phyloP scores from a whole-genome alignment of 2,329 filamentous ascomycete species.

The Venturia effusa region DNA sequence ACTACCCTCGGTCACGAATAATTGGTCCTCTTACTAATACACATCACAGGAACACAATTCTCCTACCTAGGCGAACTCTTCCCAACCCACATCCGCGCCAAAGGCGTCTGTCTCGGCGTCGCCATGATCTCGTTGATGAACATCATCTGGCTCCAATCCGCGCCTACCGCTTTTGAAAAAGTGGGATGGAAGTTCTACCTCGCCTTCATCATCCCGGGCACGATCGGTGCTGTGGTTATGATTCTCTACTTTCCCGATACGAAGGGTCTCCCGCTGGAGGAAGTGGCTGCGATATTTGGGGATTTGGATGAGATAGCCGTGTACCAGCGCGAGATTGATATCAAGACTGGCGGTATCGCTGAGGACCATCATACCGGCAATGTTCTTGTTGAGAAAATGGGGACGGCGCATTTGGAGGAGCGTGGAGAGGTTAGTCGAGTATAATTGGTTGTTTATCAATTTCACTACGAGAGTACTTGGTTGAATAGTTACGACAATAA shows the following conservation, averaged over 20 bases:
- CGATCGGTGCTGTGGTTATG: constrained; percentile 12
- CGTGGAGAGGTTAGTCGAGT: too few relatives aligned
- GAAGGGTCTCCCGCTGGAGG: background rate
- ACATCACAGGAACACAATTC: background rate
- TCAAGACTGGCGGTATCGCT: constrained; percentile 3
- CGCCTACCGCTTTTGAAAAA: constrained; percentile 16
- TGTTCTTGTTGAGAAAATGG: background rate
- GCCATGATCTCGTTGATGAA: constrained; percentile 18
- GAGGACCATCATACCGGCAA: background rate
- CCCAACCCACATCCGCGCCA: constrained; percentile 9
- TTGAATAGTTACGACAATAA: too few relatives aligned
- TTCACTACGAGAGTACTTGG: too few relatives aligned
- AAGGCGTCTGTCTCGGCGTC: constrained; percentile 15
- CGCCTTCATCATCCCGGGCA: constrained; percentile 17
- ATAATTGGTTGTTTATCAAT: too few relatives aligned
- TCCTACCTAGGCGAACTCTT: constrained; percentile 8
- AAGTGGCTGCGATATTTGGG: constrained; percentile 15
- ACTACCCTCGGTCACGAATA: background rate
- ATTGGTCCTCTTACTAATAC: background rate
- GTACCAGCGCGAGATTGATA: constrained; percentile 16
- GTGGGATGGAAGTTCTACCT: constrained; percentile 20
- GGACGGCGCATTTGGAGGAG: background rate
- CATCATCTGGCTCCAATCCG: constrained; percentile 13
- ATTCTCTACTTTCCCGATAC: constrained; percentile 10
- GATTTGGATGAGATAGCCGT: constrained; percentile 12